Evolutionary conservation across 257 asterid genomes (phyloP), one percentile per base, ranked within the genome.

Genomic region (Ballota nigra): DNA sequence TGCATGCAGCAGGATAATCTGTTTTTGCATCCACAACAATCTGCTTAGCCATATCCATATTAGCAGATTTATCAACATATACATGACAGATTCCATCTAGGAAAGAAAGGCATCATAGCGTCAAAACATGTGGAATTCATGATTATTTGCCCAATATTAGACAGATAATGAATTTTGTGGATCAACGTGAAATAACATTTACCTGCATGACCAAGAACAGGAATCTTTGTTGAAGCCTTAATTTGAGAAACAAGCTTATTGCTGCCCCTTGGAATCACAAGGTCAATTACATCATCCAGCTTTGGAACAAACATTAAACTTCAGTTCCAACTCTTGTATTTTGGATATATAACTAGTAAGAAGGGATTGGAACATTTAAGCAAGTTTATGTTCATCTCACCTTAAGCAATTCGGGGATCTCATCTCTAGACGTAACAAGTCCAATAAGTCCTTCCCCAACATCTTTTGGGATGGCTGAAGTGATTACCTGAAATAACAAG

Each of bases 201-300:
- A 91, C 97, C 97, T 53, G 97, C 90, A 83, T 91, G 97, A 45
- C 97, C 97, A 55, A 91, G 86, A 77, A 91, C 96, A 57, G 96
- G 97, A 72, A 91, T 91, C 84, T 89, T 91, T 11, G 97, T 91
- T 23, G 92, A 83, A 58, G 81, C 72, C 80, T 84, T 91, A 70
- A 91, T 89, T 70, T 91, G 89, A 68, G 90, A 75, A 70, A 91
- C 95, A 36, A 91, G 92, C 75, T 81, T 79, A 78, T 91, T 91
- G 83, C 97, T 84, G 80, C 97, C 97, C 85, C 97, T 84, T 8
- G 97, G 97, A 52, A 91, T 91, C 61, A 91, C 97, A 63, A 91
- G 96, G 76, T 91, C 97, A 47, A 91, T 91, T 24, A 91, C 96
- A 69, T 87, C 97, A 80, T 91, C 91, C 83, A 91, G 85, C 97